Evolutionary conservation across 352 stramenopile species (phyloP).

Genomic region (Pythium vanterpoolii): DNA sequence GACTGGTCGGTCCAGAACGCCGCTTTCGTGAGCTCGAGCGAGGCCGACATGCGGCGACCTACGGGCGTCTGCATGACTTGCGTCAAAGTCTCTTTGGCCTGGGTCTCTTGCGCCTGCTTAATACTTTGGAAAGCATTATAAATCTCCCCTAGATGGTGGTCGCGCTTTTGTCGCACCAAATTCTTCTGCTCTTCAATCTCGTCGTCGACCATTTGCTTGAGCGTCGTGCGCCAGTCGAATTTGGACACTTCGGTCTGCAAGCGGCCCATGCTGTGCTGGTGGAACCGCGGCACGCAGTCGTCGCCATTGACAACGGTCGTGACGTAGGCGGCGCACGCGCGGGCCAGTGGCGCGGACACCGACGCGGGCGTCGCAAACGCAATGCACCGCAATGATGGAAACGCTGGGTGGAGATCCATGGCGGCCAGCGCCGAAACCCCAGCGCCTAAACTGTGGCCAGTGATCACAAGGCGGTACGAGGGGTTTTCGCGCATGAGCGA

Average conservation of each 20-base stretch:
- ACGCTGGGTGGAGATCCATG: conserved; percentile 41
- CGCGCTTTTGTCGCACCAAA: conserved; percentile 39
- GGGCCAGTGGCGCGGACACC: conserved; percentile 59
- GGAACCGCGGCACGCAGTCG: conserved; percentile 77
- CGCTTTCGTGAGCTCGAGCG: conserved; percentile 48
- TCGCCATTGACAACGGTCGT: conserved; percentile 76
- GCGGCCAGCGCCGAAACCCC: conserved; percentile 61
- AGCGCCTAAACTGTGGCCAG: conserved; percentile 72
- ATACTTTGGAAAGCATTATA: conserved; percentile 39
- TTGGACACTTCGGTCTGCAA: conserved; percentile 59
- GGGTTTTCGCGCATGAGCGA: conserved; percentile 38
- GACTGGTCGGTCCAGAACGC: conserved; percentile 57
- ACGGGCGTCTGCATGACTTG: conserved; percentile 7
- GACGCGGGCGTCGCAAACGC: conserved; percentile 71
- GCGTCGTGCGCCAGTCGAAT: conserved; percentile 63
- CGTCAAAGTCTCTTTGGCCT: conserved; percentile 44
- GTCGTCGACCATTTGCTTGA: conserved; percentile 56
- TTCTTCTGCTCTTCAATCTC: conserved; percentile 58
- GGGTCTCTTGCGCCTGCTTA: conserved; percentile 41
- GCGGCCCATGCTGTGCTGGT: conserved; percentile 66
- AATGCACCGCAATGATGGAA: conserved; percentile 55
- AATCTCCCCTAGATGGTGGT: conserved; percentile 46
- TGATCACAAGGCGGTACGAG: conserved; percentile 55
- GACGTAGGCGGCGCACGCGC: conserved; percentile 49
- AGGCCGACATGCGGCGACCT: conserved; percentile 36